These are phyloP conservation scores for Silene uniflora DNA, from an alignment of 148 eudicot species.

Conservation along the genomic window DNA sequence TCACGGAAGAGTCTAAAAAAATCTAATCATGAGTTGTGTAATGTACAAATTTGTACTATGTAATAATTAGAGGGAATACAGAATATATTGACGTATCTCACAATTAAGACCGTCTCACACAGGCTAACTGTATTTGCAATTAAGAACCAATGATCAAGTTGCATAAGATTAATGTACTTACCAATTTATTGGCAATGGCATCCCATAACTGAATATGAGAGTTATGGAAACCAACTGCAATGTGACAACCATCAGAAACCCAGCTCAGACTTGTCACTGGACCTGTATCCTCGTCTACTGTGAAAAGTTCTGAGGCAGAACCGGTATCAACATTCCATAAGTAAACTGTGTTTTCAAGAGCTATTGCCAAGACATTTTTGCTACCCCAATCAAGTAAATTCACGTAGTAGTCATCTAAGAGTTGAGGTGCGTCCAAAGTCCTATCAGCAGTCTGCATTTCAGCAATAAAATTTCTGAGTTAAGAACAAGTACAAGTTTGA, in stretches of 20 bases:
- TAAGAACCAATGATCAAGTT: too few relatives aligned
- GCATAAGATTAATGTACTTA: not conserved
- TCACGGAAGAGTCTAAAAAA: too few relatives aligned
- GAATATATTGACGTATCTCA: too few relatives aligned
- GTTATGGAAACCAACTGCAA: conserved; percentile 69
- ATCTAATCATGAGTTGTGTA: too few relatives aligned
- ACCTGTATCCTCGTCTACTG: conserved; percentile 64
- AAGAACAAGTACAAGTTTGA: not conserved
- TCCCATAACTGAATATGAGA: conserved; percentile 88
- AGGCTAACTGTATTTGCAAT: too few relatives aligned
- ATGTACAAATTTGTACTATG: too few relatives aligned
- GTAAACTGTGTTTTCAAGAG: conserved; percentile 66
- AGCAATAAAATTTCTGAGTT: not conserved
- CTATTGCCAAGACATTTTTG: conserved; percentile 68
- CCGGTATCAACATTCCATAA: conserved; percentile 66
- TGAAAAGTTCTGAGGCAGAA: conserved; percentile 59
- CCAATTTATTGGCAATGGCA: conserved; percentile 56
- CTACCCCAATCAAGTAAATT: conserved; percentile 82
- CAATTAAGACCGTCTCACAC: too few relatives aligned
- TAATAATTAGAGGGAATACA: too few relatives aligned
- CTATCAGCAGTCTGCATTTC: conserved; percentile 58
- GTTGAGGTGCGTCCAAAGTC: conserved; percentile 65
- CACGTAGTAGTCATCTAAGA: conserved; percentile 75
- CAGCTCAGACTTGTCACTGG: conserved; percentile 81
- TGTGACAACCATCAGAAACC: conserved; percentile 80